Evolutionary conservation across 768 basidiomycete genomes (phyloP), one percentile per base, ranked within the genome.

Genomic region (Naganishia vaughanmartiniae): DNA sequence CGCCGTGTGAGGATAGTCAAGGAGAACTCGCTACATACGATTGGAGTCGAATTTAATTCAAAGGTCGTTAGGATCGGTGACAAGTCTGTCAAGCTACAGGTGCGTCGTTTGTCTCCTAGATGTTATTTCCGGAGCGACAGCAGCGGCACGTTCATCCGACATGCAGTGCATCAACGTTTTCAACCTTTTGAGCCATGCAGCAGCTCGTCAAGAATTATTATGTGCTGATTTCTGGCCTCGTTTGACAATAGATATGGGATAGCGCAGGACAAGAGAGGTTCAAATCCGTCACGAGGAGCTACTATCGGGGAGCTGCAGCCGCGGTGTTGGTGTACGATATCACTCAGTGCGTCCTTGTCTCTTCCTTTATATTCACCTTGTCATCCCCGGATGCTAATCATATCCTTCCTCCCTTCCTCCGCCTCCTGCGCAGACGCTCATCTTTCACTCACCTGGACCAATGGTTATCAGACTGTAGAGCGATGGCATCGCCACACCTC

Each of bases 31-130:
- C 91, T 94, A 83, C 96, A 98, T 81, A 98, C 96, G 17, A 98
- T 99, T 70, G 96, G 95, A 12, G 96, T 99, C 33, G 96, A 98
- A 79, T 98, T 99, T 80, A 93, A 93, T 21, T 95, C 93, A 79
- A 85, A 93, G 74, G 93, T 93, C 0, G 87, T 99, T 71, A 90
- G 89, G 76, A 85, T 98, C 28, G 94, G 91, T 65, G 93, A 96
- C 84, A 92, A 93, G 83, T 87, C 90, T 74, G 92, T 96, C 74
- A 97, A 96, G 81, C 86, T 97, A 46, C 95, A 97, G 87, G 93
- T 93, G 55, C 73, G 86, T 76, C 17, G 36, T n/a, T n/a, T 6
- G 53, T 36, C 12, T 12, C 36, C 9, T 65, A 4, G 21, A 46
- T 14, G 19, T 65, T 34, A 17, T 11, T 30, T 46, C 55, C 33